A percentile compares a stretch with the other conserved stretches of the same genome.
Conservation (phyloP, 176 grass and related monocot genomes). For the Canna indica region DNA sequence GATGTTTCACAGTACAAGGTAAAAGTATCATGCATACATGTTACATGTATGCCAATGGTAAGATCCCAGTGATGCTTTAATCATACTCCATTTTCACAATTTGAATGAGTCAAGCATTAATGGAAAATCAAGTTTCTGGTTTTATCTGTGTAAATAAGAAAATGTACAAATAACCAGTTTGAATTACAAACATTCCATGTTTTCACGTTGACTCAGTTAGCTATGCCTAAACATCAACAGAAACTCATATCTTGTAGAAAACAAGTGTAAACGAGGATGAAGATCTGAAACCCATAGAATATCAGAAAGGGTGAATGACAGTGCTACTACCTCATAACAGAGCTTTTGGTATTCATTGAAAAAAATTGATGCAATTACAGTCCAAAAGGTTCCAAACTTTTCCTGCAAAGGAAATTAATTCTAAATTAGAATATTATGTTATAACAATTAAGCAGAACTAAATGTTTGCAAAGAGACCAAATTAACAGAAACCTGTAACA, state of each 20-base stretch:
- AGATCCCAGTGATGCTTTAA: no score
- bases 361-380: conserved; percentile 65
- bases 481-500: conserved; percentile 47
- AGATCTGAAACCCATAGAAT: background rate
- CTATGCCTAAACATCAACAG: no score
- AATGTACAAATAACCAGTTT: background rate
- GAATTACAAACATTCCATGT: background rate
- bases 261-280: background rate
- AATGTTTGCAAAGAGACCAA: conserved; percentile 4
- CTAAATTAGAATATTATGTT: conserved; percentile 19
- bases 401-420: conserved; percentile 39
- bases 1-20: no score
- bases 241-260: background rate
- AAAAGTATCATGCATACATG: no score
- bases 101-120: no score
- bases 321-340: conserved; percentile 66
- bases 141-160: background rate
- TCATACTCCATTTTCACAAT: no score
- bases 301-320: conserved; percentile 2
- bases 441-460: background rate
- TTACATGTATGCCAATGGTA: no score
- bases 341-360: conserved; percentile 78
- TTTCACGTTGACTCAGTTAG: no score
- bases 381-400: conserved; percentile 87
- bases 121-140: no score